phyloP scores from a whole-genome alignment of 163 green algal genomes.

The Prototheca cutis region DNA sequence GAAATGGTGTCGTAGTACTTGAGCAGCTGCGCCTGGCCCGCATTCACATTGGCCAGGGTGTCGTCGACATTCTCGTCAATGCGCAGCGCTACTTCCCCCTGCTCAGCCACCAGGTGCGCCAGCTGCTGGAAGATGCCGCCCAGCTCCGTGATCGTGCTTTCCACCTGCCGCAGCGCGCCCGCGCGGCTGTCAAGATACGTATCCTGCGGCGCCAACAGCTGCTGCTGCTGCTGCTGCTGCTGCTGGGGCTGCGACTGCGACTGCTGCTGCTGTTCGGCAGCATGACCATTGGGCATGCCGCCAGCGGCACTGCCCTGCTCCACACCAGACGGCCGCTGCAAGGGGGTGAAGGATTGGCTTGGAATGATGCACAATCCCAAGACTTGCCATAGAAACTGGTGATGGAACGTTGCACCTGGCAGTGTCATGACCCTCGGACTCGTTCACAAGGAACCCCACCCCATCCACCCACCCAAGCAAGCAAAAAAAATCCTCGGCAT shows the following conservation, averaged over 20 bases:
- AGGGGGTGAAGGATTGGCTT: too few relatives aligned
- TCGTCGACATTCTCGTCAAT: slow-evolving; percentile 98
- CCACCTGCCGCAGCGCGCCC: slow-evolving; percentile 90
- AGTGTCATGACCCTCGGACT: too few relatives aligned
- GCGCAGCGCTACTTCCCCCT: slow-evolving; percentile 90
- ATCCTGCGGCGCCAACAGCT: slow-evolving; percentile 47
- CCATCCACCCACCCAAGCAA: too few relatives aligned
- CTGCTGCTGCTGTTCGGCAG: too few relatives aligned
- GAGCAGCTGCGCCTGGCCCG: slow-evolving; percentile 85
- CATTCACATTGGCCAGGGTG: slow-evolving; percentile 87
- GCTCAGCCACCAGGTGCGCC: slow-evolving; percentile 81
- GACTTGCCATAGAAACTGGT: too few relatives aligned
- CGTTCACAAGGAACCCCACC: too few relatives aligned
- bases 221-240: slow-evolving; percentile 38
- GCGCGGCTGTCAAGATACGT: slow-evolving; percentile 70
- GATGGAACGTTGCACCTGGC: too few relatives aligned
- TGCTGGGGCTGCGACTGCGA: slow-evolving; percentile 4
- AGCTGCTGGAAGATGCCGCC: slow-evolving; percentile 96
- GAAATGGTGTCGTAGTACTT: slow-evolving; percentile 92
- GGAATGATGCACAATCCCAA: too few relatives aligned
- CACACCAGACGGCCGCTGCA: too few relatives aligned
- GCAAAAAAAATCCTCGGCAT: too few relatives aligned
- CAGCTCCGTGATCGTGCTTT: slow-evolving; percentile 93
- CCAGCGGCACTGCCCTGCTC: too few relatives aligned
- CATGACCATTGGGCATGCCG: too few relatives aligned